Conservation (phyloP, 1,139 yeast species). For the Meyerozyma elateridarum region DNA sequence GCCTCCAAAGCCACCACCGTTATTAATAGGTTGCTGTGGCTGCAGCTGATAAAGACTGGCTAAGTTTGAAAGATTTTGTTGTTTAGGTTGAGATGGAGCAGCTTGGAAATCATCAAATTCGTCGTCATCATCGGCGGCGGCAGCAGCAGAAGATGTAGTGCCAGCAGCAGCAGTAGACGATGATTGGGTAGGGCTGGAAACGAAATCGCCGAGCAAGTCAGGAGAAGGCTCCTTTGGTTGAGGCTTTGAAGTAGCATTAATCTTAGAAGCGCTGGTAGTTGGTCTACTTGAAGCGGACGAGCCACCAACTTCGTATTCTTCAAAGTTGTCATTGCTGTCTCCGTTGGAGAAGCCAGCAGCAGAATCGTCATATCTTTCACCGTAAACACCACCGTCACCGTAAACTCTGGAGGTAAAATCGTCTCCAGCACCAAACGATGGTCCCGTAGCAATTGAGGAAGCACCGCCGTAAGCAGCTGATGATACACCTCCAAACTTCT, state of each 20-base stretch:
- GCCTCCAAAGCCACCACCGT: constrained; percentile 3
- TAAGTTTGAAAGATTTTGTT: constrained; percentile 30
- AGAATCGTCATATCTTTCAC: constrained; percentile 59
- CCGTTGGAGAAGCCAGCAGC: constrained; percentile 42
- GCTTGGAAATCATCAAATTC: constrained; percentile 95
- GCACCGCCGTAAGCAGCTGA: constrained; percentile 49
- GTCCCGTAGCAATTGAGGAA: constrained; percentile 35
- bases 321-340: constrained; percentile 46
- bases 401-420: constrained; percentile 55
- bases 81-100: constrained; percentile 47
- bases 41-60: constrained; percentile 32
- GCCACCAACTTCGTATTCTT: constrained; percentile 62
- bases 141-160: constrained; percentile 18
- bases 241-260: constrained; percentile 26
- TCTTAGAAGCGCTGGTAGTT: constrained; percentile 40
- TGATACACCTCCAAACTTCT: constrained; percentile 74
- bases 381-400: constrained; percentile 80
- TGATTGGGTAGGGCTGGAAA: constrained; percentile 32
- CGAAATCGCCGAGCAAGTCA: constrained; percentile 51
- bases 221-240: constrained; percentile 27
- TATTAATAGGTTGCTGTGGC: constrained; percentile 21
- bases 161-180: constrained; percentile 12
- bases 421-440: constrained; percentile 41
- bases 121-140: constrained; percentile 60
- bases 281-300: constrained; percentile 25